Conservation (phyloP, 2,329 filamentous ascomycete species). For the Penicillium crustosum region DNA sequence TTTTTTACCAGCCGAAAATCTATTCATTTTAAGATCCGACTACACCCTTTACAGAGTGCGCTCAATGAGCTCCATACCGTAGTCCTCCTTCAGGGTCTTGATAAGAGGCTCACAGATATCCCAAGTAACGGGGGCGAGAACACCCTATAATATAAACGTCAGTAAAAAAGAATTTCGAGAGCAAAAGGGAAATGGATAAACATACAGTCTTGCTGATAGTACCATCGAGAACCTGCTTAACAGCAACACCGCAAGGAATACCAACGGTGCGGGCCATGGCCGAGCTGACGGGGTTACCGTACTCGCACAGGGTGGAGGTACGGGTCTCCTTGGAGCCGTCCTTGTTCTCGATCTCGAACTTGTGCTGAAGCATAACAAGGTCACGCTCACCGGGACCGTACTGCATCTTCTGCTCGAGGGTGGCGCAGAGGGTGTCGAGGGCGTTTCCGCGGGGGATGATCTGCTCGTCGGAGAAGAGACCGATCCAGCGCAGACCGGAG, state of each 20-base stretch:
- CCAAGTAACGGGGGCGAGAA: constrained; percentile 73
- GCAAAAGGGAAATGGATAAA: not conserved
- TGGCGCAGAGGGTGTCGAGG: constrained; percentile 86
- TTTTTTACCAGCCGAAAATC: not conserved
- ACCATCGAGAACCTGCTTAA: constrained; percentile 74
- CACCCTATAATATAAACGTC: constrained; percentile 46
- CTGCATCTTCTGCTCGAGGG: constrained; percentile 87
- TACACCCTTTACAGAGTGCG: constrained; percentile 51
- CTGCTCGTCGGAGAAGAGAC: constrained; percentile 65
- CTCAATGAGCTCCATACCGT: constrained; percentile 71
- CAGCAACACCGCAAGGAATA: constrained; percentile 71
- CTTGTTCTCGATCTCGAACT: constrained; percentile 78
- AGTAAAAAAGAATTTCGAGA: not conserved
- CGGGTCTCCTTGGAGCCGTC: constrained; percentile 75
- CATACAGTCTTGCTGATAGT: constrained; percentile 63
- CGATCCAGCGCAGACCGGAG: constrained; percentile 69
- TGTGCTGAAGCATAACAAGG: constrained; percentile 65
- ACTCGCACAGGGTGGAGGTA: constrained; percentile 78
- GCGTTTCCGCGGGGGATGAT: constrained; percentile 75
- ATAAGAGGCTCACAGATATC: constrained; percentile 72
- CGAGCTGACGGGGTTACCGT: constrained; percentile 76
- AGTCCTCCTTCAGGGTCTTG: constrained; percentile 74
- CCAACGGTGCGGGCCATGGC: constrained; percentile 74
- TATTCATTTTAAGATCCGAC: not conserved
- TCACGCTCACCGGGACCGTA: constrained; percentile 81